These are phyloP conservation scores for Hyaloscypha hepaticicola DNA, from an alignment of 495 filamentous ascomycete species.

Conservation along the genomic window DNA sequence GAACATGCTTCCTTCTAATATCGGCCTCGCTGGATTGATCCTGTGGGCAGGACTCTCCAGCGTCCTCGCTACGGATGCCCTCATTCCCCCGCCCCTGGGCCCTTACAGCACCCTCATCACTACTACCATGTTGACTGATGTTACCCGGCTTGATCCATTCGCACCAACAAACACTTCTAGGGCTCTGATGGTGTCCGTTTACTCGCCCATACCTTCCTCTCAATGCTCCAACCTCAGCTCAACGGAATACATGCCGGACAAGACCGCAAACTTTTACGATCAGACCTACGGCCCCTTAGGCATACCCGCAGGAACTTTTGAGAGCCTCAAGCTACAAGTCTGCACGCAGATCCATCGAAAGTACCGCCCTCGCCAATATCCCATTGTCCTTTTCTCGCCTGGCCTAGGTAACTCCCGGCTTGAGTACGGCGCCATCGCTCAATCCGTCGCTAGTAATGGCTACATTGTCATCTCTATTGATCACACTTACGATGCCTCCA, in stretches of 20 bases:
- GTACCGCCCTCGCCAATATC: too few species aligned
- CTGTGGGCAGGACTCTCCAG: too few species aligned
- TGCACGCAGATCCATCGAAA: too few species aligned
- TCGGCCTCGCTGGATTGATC: too few species aligned
- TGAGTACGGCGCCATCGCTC: not conserved
- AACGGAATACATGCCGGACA: too few species aligned
- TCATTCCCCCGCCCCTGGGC: conserved; percentile 27
- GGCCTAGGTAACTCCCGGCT: not conserved
- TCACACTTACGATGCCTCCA: not conserved
- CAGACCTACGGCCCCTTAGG: too few species aligned
- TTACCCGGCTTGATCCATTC: conserved; percentile 34
- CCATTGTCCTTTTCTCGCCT: not conserved
- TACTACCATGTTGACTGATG: conserved; percentile 35
- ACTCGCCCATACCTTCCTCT: conserved; percentile 33
- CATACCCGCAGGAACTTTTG: too few species aligned
- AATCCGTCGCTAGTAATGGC: not conserved
- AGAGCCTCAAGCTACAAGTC: too few species aligned
- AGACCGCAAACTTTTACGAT: too few species aligned
- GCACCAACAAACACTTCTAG: conserved; percentile 34
- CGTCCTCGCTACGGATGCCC: too few species aligned
- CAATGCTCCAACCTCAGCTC: too few species aligned
- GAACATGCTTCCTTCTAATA: too few species aligned
- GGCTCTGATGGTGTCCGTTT: conserved; percentile 37
- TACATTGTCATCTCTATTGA: not conserved
- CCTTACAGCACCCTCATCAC: conserved; percentile 30